Base-by-base conservation (phyloP, 495 filamentous ascomycete species). In the Neurospora hispaniola region DNA sequence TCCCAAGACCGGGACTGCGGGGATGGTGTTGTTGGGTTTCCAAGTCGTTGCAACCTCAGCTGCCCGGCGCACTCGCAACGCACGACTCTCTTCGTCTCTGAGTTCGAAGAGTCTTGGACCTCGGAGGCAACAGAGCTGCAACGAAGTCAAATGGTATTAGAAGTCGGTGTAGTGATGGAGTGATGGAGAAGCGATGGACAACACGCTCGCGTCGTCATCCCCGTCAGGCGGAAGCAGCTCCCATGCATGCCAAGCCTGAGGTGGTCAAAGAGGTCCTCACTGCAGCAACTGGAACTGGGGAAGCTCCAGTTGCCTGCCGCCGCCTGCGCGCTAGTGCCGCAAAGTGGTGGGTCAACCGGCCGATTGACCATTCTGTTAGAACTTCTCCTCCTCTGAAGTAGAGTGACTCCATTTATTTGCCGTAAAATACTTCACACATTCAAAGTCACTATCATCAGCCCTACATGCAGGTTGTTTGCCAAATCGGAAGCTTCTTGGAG, bases 221-320 rank as follows among this genome's bases (percentile, higher is more conserved):
- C 39, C 54, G 54, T 62, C 54, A 62, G 54, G 54, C 27, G 54
- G 48, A 62, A 62, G 48, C 46, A 54, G 20, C 23, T 31, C 48
- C 48, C 54, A 62, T 62, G 54, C 54, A 62, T 66, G 54, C 54
- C 54, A 66, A 66, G 54, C 54, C 54, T 9, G 14, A 66, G 54
- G 54, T 66, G 54, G 54, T 66, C 54, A 66, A 62, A 66, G 54
- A 66, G 54, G 27, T 66, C 27, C 54, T 66, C 54, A 66, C 14
- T 62, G 54, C 6, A 59, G 23, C 20, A 16, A 62, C 48, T 62
- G 54, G 16, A 62, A 62, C 27, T 35, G 27, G 54, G 54, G 54
- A 59, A 27, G n/a, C n/a, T 46, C 9, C 46, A 59, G 14, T 66
- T 66, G 54, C 54, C 54, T 66, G 54, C 54, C 54, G 14, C 27